Base-by-base conservation (phyloP, 257 asterid species). In the Ballota nigra region DNA sequence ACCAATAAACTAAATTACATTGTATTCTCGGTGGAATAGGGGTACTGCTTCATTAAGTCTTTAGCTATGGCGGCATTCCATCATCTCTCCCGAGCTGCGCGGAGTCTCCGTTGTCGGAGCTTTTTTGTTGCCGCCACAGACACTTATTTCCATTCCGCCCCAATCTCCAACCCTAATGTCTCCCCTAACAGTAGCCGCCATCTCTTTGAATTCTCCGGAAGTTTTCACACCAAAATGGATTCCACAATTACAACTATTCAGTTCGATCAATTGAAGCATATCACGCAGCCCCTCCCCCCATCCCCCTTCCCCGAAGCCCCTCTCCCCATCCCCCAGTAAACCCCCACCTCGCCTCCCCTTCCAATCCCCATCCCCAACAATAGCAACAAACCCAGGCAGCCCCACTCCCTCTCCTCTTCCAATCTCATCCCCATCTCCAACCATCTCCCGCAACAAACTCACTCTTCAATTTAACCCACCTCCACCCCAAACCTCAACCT, bases 21-120 rank as follows among this genome's bases (percentile, higher is more conserved):
- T 26, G 29, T 26, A 26, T 3, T 26, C 29, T 1, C 29, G 29
- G 29, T 26, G 29, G 47, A 53, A 53, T 7, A 15, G 15, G 60
- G 60, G 34, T 1, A 56, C n/a, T 22, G 6, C 64, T 13, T 26
- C 64, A 28, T 6, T 53, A 53, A n/a, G 4, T n/a, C 47, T 1
- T 31, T n/a, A 31, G 5, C 70, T 1, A 74, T 73, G 19, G 40
- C 51, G 85, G 70, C 71, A 43, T 59, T 77, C 56, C 2, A 53
- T 64, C 81, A 81, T 38, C 79, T 83, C 62, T 71, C 63, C 15
- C 84, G 66, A 52, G 9, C 76, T 68, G 53, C 72, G 24, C 79
- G 77, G 77, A 49, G 73, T 63, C 74, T 68, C 76, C 79, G 18
- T 68, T 49, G 47, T 31, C 75, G 68, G 24, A 18, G 43, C 57